These are phyloP conservation scores for Suaeda aralocaspica DNA, from an alignment of 148 eudicot genomes.

Conservation along the genomic window DNA sequence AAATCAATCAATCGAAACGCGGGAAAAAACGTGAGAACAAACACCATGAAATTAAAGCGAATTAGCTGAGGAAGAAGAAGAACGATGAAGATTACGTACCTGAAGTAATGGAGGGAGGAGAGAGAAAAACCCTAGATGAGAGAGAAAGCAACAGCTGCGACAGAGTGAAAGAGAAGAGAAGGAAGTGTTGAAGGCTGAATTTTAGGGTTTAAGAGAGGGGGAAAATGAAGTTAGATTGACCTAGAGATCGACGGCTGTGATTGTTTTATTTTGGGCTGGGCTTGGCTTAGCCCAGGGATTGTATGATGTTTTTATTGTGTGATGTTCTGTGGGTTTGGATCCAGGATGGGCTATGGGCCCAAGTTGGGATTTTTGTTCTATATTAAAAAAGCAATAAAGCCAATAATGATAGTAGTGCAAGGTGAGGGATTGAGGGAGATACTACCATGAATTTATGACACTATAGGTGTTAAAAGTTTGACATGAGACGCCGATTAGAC, in stretches of 20 bases:
- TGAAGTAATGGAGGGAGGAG: neutral
- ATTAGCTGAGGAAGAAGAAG: neutral
- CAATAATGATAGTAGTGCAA: no score
- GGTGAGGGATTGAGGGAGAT: no score
- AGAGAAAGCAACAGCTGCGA: constrained; percentile 2
- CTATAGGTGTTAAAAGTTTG: no score
- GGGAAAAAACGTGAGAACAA: neutral
- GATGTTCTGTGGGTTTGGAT: no score
- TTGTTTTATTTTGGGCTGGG: neutral
- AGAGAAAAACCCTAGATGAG: constrained; percentile 14
- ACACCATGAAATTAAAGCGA: neutral
- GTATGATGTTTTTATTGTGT: neutral
- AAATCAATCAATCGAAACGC: no score
- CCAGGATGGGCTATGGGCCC: no score
- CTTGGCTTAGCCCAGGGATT: neutral
- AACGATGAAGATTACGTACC: neutral
- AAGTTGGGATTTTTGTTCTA: no score
- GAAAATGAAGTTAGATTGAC: neutral
- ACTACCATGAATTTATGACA: no score
- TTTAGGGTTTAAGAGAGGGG: constrained; percentile 27
- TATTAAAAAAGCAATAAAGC: no score
- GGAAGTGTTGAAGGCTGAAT: neutral
- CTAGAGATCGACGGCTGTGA: constrained; percentile 28
- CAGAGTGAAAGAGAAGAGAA: constrained; percentile 10
- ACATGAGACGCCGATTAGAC: no score